Percentiles rank a stretch among this genome's conserved stretches.
Conservation (phyloP, 2,329 filamentous ascomycete species). For the Penicillium sp. region DNA sequence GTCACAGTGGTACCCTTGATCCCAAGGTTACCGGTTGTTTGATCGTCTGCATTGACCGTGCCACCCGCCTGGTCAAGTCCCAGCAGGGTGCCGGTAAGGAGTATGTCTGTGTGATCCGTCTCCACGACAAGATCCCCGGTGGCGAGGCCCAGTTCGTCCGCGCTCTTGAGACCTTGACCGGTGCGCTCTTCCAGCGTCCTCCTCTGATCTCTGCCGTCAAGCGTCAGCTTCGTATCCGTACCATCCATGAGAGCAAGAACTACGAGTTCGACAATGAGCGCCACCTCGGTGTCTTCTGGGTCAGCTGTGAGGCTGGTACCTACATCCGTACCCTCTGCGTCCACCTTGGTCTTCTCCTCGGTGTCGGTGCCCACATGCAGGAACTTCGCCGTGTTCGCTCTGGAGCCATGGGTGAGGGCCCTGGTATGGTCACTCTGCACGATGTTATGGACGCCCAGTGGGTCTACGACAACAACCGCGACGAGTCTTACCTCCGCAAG, state of each 20-base stretch:
- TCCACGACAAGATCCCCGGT: conserved; percentile 93
- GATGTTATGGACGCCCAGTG: conserved; percentile 95
- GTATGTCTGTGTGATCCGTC: conserved; percentile 91
- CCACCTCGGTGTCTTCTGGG: conserved; percentile 97
- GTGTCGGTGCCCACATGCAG: conserved; percentile 97
- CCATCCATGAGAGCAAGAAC: conserved; percentile 95
- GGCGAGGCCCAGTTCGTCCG: conserved; percentile 90
- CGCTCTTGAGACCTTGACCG: conserved; percentile 91
- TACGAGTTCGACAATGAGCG: conserved; percentile 98
- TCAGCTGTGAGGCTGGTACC: conserved; percentile 96
- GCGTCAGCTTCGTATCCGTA: conserved; percentile 95
- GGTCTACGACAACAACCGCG: conserved; percentile 90
- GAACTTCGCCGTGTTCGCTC: conserved; percentile 90
- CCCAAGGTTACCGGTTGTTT: conserved; percentile 96
- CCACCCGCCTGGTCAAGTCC: conserved; percentile 95
- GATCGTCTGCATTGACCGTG: conserved; percentile 94
- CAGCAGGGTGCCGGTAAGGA: conserved; percentile 99
- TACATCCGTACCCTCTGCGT: conserved; percentile 99
- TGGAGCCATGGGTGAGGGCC: conserved; percentile 91
- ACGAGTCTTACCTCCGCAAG: conserved; percentile 85
- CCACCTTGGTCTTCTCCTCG: conserved; percentile 72
- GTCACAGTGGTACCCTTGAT: conserved; percentile 96
- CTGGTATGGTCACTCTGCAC: conserved; percentile 88
- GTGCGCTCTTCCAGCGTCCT: conserved; percentile 94
- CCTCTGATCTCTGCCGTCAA: conserved; percentile 98